Evolutionary conservation across 805 yeast genomes (phyloP).

Genomic region (Metschnikowia rubicola): DNA sequence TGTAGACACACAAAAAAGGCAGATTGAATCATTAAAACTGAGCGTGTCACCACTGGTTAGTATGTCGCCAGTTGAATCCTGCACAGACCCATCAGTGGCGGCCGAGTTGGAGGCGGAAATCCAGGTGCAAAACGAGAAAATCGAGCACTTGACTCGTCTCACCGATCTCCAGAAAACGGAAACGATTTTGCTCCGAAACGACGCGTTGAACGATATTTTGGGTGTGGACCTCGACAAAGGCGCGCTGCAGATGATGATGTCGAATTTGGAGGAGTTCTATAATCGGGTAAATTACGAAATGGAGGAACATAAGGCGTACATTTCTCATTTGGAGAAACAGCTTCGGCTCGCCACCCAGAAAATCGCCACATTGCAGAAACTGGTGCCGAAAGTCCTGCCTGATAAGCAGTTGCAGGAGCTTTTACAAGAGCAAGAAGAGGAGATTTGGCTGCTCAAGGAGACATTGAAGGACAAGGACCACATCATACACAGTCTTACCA

Average conservation of each 20-base stretch:
- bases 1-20: conserved; percentile 57
- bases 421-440: conserved; percentile 62
- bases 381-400: not conserved
- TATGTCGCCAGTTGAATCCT: not conserved
- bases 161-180: conserved; percentile 59
- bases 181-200: conserved; percentile 54
- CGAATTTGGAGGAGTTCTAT: conserved; percentile 47
- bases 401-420: conserved; percentile 28
- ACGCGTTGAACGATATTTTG: conserved; percentile 56
- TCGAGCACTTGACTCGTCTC: conserved; percentile 66
- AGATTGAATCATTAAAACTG: conserved; percentile 41
- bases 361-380: not conserved
- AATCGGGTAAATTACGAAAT: conserved; percentile 47
- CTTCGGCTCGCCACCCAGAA: conserved; percentile 33
- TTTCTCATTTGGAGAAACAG: conserved; percentile 55
- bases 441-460: conserved; percentile 60
- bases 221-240: conserved; percentile 37
- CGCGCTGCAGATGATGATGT: conserved; percentile 40
- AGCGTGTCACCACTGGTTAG: not conserved
- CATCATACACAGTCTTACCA: conserved; percentile 69
- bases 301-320: conserved; percentile 59
- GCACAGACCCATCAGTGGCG: not conserved
- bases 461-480: conserved; percentile 70
- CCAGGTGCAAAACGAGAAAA: conserved; percentile 56
- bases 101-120: conserved; percentile 55